Percentiles rank a stretch among this genome's conserved stretches.
These are phyloP conservation scores for Neurospora sublineolata DNA, from an alignment of 495 filamentous ascomycete species.

Conservation along the genomic window DNA sequence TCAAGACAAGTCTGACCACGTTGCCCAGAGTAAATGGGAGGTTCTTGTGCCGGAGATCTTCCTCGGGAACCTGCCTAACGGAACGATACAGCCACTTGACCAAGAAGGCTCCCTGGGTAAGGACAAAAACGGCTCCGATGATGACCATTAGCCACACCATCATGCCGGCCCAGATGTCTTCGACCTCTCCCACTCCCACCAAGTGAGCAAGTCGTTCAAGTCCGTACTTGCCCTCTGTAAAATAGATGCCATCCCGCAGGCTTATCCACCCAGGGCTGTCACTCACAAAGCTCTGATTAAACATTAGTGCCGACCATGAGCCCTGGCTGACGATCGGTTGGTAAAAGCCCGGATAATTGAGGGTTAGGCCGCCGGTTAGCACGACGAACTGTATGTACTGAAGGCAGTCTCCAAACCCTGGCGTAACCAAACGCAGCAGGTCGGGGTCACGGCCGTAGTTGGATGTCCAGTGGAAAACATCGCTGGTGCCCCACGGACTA, in stretches of 20 bases:
- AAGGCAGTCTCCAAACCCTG: slow-evolving; percentile 91
- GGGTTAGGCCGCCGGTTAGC: slow-evolving; percentile 69
- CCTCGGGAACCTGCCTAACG: slow-evolving; percentile 59
- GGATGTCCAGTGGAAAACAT: slow-evolving; percentile 86
- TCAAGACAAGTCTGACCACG: slow-evolving; percentile 77
- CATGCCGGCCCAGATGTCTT: slow-evolving; percentile 91
- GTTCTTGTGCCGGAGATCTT: slow-evolving; percentile 83
- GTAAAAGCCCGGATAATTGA: slow-evolving; percentile 89
- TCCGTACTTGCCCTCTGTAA: slow-evolving; percentile 58
- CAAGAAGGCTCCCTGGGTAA: slow-evolving; percentile 68
- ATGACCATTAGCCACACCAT: slow-evolving; percentile 74
- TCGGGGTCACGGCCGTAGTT: slow-evolving; percentile 94
- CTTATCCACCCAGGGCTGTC: slow-evolving; percentile 49
- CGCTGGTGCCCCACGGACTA: slow-evolving; percentile 86
- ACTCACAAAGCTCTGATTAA: slow-evolving; percentile 81
- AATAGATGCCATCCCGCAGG: slow-evolving; percentile 77
- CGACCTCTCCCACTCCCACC: slow-evolving; percentile 62
- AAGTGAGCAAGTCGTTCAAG: slow-evolving; percentile 68
- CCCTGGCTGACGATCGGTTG: slow-evolving; percentile 80
- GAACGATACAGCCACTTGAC: slow-evolving; percentile 62
- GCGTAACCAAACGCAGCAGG: slow-evolving; percentile 81
- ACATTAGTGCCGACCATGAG: slow-evolving; percentile 82
- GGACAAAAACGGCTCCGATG: slow-evolving; percentile 50
- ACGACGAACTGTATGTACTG: slow-evolving; percentile 94
- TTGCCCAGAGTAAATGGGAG: slow-evolving; percentile 86